Conservation (phyloP, 495 filamentous ascomycete genomes). For the Penicillium fimorum region DNA sequence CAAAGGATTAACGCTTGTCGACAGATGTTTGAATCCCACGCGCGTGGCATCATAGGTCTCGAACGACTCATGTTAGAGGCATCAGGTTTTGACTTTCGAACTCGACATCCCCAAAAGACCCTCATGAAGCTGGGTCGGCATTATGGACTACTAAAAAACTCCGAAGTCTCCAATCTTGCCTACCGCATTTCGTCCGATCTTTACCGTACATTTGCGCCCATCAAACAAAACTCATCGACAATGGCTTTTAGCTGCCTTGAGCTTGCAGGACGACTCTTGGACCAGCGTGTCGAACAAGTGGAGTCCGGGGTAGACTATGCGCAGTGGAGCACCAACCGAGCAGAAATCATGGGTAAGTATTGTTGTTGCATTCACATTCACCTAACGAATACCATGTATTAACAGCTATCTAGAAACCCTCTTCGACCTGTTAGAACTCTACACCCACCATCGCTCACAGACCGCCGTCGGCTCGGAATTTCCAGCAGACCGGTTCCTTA, state of each 20-base stretch:
- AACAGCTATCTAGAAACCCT: slow-evolving; percentile 60
- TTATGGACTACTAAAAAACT: slow-evolving; percentile 49
- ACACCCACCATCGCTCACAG: slow-evolving; percentile 70
- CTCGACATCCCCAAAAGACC: slow-evolving; percentile 79
- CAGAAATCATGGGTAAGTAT: slow-evolving; percentile 64
- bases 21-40: slow-evolving; percentile 73
- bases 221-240: slow-evolving; percentile 79
- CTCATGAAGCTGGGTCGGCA: slow-evolving; percentile 69
- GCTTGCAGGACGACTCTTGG: slow-evolving; percentile 67
- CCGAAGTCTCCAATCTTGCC: slow-evolving; percentile 58
- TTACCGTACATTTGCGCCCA: slow-evolving; percentile 86
- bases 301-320: slow-evolving; percentile 47
- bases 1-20: slow-evolving; percentile 2
- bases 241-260: slow-evolving; percentile 82
- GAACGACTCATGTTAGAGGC: slow-evolving; percentile 94
- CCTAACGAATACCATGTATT: neutral
- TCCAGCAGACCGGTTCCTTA: slow-evolving; percentile 72
- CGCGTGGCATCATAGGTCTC: slow-evolving; percentile 77
- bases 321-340: slow-evolving; percentile 60
- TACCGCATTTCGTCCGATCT: slow-evolving; percentile 84
- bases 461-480: slow-evolving; percentile 72
- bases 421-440: slow-evolving; percentile 83
- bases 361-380: neutral
- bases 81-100: slow-evolving; percentile 91
- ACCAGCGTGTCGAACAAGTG: slow-evolving; percentile 46